Evolutionary conservation across 192 early-diverging fungal genomes (phyloP).

Genomic region (Entomortierella chlamydospora): DNA sequence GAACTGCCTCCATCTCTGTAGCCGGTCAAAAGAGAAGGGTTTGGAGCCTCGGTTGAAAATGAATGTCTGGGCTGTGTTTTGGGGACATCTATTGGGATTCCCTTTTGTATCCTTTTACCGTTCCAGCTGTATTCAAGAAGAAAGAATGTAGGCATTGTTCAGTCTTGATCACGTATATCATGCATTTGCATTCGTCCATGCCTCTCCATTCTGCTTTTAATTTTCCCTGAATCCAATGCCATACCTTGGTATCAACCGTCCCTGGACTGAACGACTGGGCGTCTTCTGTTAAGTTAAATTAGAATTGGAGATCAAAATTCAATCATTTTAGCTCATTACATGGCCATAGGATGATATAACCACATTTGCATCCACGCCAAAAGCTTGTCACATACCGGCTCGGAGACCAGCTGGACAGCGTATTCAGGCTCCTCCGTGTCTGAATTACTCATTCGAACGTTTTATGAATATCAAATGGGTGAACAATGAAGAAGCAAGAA

Average conservation of each 20-base stretch:
- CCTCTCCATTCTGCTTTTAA: not conserved
- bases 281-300: not conserved
- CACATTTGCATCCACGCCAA: not conserved
- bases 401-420: slow-evolving; percentile 11
- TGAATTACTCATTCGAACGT: slow-evolving; percentile 10
- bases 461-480: not conserved
- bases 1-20: slow-evolving; percentile 9
- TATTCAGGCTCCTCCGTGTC: slow-evolving; percentile 16
- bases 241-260: not conserved
- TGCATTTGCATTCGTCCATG: not conserved
- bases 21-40: slow-evolving; percentile 25
- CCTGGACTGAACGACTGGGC: not conserved
- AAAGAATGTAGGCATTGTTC: not conserved
- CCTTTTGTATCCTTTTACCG: slow-evolving; percentile 8
- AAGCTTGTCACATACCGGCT: slow-evolving; percentile 5
- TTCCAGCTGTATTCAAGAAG: not conserved
- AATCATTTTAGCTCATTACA: no score
- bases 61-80: slow-evolving; percentile 11
- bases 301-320: not conserved
- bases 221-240: not conserved
- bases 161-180: not conserved
- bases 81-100: slow-evolving; percentile 39
- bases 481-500: not conserved
- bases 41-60: not conserved
- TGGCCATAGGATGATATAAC: no score